Evolutionary conservation across 768 basidiomycete genomes (phyloP), one percentile per base, ranked within the genome.

Genomic region (Serendipita sp.): DNA sequence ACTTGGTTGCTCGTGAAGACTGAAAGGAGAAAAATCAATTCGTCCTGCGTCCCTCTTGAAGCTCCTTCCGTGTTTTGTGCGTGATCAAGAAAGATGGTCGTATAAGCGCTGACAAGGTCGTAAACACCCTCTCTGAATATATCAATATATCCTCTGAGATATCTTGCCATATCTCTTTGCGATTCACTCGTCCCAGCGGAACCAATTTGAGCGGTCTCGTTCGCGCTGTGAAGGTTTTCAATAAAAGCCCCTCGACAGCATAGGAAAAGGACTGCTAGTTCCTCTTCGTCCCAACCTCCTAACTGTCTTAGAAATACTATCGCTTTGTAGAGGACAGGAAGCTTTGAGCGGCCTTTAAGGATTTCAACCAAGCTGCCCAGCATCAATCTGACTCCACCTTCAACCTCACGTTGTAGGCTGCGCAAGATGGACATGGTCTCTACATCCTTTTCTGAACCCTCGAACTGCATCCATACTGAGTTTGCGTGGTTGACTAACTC

Each of bases 71-170:
- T 44, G 72, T 68, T 70, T 7, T 77, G 75, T 28, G 78, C 75
- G 63, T 81, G 83, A 67, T 91, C 88, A 41, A 93, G 82, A 74
- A 97, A 95, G 67, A 96, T 92, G 44, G 91, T 85, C 2, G 86
- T 81, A 70, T 85, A 96, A 71, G 95, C 92, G 15, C 88, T 88
- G 69, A 95, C 80, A 73, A 94, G 83, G 73, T 97, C 92, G 75
- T 94, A 89, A 23, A 91, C 88, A 52, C 89, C 86, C 75, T 97
- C 94, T 63, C 93, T 79, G 86, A 94, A 96, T 10, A 85, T 74
- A 70, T 95, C 94, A 68, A 95, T 83, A 73, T 91, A 93, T 71
- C 83, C 86, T 70, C 90, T 86, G 67, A 95, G 77, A 74, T 85
- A 92, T 41, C 85, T 77, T 41, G 86, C 82, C 65, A 78, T 73